These are phyloP conservation scores for Corymbia calophylla DNA, from an alignment of 441 rosid species.

Conservation along the genomic window DNA sequence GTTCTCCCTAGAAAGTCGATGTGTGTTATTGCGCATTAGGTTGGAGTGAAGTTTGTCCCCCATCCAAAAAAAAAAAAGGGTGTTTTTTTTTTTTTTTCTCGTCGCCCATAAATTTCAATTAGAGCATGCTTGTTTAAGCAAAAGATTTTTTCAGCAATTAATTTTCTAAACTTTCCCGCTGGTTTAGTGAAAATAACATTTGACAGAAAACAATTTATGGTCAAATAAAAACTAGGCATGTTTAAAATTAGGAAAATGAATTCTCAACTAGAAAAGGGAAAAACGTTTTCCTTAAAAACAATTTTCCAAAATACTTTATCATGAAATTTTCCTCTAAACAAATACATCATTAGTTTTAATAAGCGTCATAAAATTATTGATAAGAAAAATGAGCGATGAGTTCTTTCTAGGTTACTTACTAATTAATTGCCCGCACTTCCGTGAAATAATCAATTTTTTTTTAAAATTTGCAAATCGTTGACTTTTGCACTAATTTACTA, in stretches of 20 bases:
- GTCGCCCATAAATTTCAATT: neutral
- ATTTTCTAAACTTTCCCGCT: rapidly evolving
- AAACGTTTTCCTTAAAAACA: rapidly evolving
- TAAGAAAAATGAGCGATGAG: neutral
- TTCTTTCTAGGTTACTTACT: neutral
- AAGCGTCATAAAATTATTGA: rapidly evolving
- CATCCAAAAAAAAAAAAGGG: too few relatives aligned
- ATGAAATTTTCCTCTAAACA: too few relatives aligned
- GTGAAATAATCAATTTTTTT: neutral
- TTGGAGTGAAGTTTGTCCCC: neutral
- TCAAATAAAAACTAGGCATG: neutral
- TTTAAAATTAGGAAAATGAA: neutral
- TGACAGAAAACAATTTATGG: rapidly evolving
- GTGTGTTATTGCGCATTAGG: neutral
- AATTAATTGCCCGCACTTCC: neutral
- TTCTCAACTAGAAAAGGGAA: rapidly evolving
- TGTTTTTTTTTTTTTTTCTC: too few relatives aligned
- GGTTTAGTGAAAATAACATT: rapidly evolving
- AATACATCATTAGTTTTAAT: too few relatives aligned
- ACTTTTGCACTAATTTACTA: neutral
- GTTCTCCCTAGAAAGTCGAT: too few relatives aligned
- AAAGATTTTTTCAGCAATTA: neutral
- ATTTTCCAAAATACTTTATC: neutral
- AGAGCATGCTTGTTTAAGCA: neutral
- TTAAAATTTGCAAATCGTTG: neutral